These are phyloP conservation scores for Penicillium griseofulvum DNA, from an alignment of 2,329 filamentous ascomycete species.

Conservation along the genomic window DNA sequence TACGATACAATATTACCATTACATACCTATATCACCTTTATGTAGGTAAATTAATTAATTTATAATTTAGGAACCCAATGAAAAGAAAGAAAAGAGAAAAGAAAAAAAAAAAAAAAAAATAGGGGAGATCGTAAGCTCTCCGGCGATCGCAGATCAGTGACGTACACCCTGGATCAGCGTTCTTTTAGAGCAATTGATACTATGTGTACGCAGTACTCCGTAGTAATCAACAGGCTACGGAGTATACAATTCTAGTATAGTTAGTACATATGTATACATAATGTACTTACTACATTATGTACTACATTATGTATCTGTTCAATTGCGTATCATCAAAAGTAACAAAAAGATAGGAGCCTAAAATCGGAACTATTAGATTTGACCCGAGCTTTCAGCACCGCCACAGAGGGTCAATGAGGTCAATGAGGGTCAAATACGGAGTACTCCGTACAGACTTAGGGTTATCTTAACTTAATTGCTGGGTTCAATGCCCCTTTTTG, in stretches of 20 bases:
- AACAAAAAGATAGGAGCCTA: too few relatives aligned
- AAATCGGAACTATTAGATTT: conserved; percentile 1
- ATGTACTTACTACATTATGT: too few relatives aligned
- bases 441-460: too few relatives aligned
- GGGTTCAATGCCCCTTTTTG: too few relatives aligned
- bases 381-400: conserved; percentile 5
- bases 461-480: not conserved
- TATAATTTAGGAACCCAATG: not conserved
- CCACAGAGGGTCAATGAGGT: conserved; percentile 1
- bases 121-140: conserved; percentile 16
- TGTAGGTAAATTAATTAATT: not conserved
- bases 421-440: not conserved
- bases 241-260: too few relatives aligned
- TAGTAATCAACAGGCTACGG: too few relatives aligned
- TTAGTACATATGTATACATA: too few relatives aligned
- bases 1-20: conserved; percentile 6
- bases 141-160: conserved; percentile 26
- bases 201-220: too few relatives aligned
- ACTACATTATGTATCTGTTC: too few relatives aligned
- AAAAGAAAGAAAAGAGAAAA: not conserved
- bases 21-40: not conserved
- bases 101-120: not conserved
- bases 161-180: conserved; percentile 8
- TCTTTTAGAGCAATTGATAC: too few relatives aligned
- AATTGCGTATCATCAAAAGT: not conserved